A percentile compares a stretch with the other conserved stretches of the same genome.
Evolutionary conservation across 1,284 basidiomycete genomes (phyloP).

Genomic region (Athelia psychrophila): DNA sequence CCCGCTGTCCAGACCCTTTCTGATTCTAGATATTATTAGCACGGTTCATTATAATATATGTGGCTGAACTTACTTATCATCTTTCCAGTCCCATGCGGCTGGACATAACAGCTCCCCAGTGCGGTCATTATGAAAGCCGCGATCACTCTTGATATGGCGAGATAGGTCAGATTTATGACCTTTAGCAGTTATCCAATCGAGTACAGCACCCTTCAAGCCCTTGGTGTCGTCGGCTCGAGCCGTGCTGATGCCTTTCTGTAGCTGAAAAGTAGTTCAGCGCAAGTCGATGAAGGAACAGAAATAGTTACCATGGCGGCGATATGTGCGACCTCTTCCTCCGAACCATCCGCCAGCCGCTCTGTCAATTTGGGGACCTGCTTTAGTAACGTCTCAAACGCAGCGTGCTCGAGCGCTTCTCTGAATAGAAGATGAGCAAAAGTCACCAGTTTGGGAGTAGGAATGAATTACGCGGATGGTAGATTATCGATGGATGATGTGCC

Average conservation of each 20-base stretch:
- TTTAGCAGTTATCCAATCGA: background rate
- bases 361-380: background rate
- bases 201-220: background rate
- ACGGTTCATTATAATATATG: background rate
- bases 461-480: background rate
- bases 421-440: background rate
- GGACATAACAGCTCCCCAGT: background rate
- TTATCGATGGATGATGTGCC: background rate
- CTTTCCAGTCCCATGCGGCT: background rate
- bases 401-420: background rate
- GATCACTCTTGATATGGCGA: background rate
- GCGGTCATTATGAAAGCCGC: slow-evolving; percentile 1
- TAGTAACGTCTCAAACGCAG: background rate
- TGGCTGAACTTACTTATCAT: background rate
- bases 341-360: background rate
- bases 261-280: background rate
- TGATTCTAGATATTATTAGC: background rate
- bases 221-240: background rate
- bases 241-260: background rate
- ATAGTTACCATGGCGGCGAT: background rate
- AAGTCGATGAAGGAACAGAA: background rate
- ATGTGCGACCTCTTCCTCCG: background rate
- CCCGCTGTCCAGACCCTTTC: background rate
- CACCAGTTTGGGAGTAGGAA: background rate
- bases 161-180: background rate